phyloP scores from a whole-genome alignment of 768 basidiomycete species.

The Macrolepiota albuminosa region DNA sequence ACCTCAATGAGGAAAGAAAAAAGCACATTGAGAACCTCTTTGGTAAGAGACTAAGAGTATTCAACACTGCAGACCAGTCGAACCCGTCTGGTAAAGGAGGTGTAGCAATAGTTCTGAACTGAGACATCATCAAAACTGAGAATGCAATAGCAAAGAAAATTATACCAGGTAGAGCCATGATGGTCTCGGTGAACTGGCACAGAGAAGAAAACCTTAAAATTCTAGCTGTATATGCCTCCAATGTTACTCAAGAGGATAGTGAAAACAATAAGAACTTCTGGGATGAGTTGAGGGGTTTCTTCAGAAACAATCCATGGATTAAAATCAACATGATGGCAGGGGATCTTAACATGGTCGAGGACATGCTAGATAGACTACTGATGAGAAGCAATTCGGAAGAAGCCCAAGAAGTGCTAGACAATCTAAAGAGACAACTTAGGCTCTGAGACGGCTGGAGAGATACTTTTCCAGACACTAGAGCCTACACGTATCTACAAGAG shows the following conservation, averaged over 20 bases:
- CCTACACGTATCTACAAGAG: neutral
- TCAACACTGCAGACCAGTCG: neutral
- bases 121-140: neutral
- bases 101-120: neutral
- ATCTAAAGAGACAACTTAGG: neutral
- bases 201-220: neutral
- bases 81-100: neutral
- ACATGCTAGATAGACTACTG: too few relatives aligned
- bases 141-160: neutral
- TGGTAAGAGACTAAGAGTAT: neutral
- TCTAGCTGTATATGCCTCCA: neutral
- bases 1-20: neutral
- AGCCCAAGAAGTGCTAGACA: neutral
- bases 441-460: neutral
- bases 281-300: neutral
- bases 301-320: neutral
- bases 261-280: neutral
- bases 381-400: too few relatives aligned
- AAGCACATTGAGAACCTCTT: neutral
- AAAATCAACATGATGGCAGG: neutral
- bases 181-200: neutral
- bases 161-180: neutral
- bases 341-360: too few relatives aligned
- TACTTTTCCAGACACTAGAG: neutral
- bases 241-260: neutral